These are phyloP conservation scores for Panicum miliaceum DNA, from an alignment of 176 grass and related monocot genomes.

Conservation along the genomic window DNA sequence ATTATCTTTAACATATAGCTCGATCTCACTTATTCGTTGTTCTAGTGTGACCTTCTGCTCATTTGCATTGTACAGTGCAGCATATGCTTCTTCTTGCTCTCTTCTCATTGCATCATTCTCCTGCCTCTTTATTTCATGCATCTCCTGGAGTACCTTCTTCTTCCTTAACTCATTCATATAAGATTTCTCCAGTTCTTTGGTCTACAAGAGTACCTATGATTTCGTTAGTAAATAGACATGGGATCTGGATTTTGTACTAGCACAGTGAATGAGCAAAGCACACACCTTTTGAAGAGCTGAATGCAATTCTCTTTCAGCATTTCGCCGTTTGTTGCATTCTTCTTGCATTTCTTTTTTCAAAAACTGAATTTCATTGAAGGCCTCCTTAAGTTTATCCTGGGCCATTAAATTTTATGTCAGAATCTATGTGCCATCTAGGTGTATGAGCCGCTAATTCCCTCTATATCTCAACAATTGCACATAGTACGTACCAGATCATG, in stretches of 20 bases:
- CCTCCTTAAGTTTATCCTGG: conserved; percentile 47
- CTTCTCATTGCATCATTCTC: conserved; percentile 16
- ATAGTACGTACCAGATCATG: conserved; percentile 28
- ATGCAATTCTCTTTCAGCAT: conserved; percentile 55
- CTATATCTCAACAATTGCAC: background rate
- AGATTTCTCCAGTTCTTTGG: conserved; percentile 23
- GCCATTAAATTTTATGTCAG: background rate
- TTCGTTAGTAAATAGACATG: background rate
- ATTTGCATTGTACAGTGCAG: conserved; percentile 13
- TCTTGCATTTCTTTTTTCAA: conserved; percentile 54
- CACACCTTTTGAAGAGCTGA: conserved; percentile 52
- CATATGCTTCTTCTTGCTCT: conserved; percentile 18
- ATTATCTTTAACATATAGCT: conserved; percentile 42
- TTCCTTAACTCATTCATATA: conserved; percentile 4
- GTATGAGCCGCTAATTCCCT: background rate
- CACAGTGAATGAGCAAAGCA: background rate
- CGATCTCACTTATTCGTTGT: conserved; percentile 22
- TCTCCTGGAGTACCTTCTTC: background rate
- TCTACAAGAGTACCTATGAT: background rate
- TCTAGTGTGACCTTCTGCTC: conserved; percentile 21
- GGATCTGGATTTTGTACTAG: background rate
- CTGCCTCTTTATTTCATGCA: conserved; percentile 3
- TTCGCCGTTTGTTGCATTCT: conserved; percentile 52
- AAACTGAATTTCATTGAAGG: conserved; percentile 43
- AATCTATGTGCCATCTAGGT: background rate